Evolutionary conservation across 2,329 filamentous ascomycete species (phyloP).

Genomic region (Phoma herbarum): DNA sequence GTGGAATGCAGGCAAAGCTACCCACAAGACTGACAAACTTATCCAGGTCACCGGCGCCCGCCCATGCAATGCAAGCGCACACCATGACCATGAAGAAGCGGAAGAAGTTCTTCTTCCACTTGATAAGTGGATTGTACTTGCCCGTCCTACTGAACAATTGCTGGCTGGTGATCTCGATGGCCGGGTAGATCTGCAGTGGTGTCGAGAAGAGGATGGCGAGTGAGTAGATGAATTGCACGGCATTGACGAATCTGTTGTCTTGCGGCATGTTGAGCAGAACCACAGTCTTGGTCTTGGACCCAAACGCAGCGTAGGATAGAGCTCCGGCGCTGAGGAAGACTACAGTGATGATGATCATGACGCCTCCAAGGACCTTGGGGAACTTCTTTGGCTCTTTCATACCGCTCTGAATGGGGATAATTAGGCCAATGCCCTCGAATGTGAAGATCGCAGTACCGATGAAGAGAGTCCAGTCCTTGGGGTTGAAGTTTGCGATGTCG

Average conservation of each 20-base stretch:
- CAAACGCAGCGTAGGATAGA: constrained; percentile 94
- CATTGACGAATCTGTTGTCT: constrained; percentile 93
- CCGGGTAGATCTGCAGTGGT: constrained; percentile 95
- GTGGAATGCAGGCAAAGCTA: constrained; percentile 95
- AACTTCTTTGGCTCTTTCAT: constrained; percentile 94
- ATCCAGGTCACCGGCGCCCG: constrained; percentile 89
- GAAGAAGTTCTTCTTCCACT: constrained; percentile 99
- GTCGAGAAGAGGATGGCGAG: constrained; percentile 95
- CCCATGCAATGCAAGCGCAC: constrained; percentile 89
- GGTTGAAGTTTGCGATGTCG: constrained; percentile 91
- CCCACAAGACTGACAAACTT: constrained; percentile 97
- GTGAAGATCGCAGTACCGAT: constrained; percentile 99
- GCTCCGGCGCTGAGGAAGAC: constrained; percentile 92
- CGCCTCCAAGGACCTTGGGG: constrained; percentile 82
- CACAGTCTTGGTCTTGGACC: constrained; percentile 93
- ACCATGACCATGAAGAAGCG: constrained; percentile 90
- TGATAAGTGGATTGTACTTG: constrained; percentile 98
- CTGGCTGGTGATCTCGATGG: constrained; percentile 95
- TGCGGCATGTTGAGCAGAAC: constrained; percentile 96
- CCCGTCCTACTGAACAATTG: constrained; percentile 92
- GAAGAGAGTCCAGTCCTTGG: constrained; percentile 92
- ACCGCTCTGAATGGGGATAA: constrained; percentile 97
- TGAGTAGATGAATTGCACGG: constrained; percentile 96
- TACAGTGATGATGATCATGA: constrained; percentile 95
- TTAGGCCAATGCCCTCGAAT: constrained; percentile 95